Conservation (phyloP, 1,139 yeast genomes). For the Scheffersomyces illinoinensis region DNA sequence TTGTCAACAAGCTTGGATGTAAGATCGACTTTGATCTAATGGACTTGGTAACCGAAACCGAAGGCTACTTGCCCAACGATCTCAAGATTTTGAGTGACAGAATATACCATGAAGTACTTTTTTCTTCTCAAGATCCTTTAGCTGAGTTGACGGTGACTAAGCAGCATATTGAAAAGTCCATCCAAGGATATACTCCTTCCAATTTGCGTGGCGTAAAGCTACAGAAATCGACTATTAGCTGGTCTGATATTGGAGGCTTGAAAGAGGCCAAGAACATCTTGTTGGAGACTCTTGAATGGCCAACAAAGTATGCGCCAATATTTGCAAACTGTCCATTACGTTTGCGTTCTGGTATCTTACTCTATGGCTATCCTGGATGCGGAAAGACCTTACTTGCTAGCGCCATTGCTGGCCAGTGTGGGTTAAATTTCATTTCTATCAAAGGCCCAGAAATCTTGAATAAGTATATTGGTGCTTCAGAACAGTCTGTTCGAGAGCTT, state of each 20-base stretch:
- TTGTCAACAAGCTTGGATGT: conserved; percentile 33
- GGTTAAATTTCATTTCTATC: conserved; percentile 87
- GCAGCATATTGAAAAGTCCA: conserved; percentile 54
- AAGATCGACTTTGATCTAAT: conserved; percentile 52
- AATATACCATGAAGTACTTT: conserved; percentile 65
- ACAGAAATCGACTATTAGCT: conserved; percentile 71
- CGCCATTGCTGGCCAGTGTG: conserved; percentile 94
- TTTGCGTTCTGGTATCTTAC: conserved; percentile 81
- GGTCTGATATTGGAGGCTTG: conserved; percentile 92
- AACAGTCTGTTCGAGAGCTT: conserved; percentile 88
- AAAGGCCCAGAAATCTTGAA: conserved; percentile 96
- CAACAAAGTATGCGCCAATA: conserved; percentile 92
- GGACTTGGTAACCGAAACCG: conserved; percentile 79
- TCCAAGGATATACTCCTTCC: conserved; percentile 74
- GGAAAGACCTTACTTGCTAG: conserved; percentile 93
- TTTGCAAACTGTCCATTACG: conserved; percentile 86
- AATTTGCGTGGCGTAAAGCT: conserved; percentile 84
- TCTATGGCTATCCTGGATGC: conserved; percentile 97
- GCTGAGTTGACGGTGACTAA: conserved; percentile 18
- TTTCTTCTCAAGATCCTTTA: conserved; percentile 19
- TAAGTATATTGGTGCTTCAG: conserved; percentile 97
- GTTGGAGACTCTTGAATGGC: conserved; percentile 94
- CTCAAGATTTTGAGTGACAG: conserved; percentile 72
- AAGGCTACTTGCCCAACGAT: conserved; percentile 88
- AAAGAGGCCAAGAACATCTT: conserved; percentile 71